phyloP scores from a whole-genome alignment of 2,329 filamentous ascomycete genomes.

The Coniosporium tulheliwenetii region DNA sequence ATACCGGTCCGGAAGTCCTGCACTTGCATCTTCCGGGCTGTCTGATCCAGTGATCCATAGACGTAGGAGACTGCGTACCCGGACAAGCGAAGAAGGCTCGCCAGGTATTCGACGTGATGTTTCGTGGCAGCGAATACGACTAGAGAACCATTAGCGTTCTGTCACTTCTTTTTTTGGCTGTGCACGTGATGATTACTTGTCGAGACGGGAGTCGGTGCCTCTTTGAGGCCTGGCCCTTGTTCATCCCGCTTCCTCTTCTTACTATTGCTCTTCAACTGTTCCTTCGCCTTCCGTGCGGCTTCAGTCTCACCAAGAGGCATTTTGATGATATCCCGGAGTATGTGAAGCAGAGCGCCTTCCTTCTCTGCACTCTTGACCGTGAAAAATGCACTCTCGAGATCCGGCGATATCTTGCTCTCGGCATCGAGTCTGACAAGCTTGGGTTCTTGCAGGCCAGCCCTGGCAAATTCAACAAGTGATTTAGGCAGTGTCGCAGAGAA shows the following conservation, averaged over 20 bases:
- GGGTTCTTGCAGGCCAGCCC: conserved; percentile 84
- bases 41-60: conserved; percentile 89
- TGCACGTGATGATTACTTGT: conserved; percentile 36
- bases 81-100: conserved; percentile 58
- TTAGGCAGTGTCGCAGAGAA: conserved; percentile 94
- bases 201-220: conserved; percentile 73
- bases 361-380: conserved; percentile 84
- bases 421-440: conserved; percentile 80
- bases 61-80: conserved; percentile 88
- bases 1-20: conserved; percentile 74
- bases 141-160: too few species aligned
- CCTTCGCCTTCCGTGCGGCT: conserved; percentile 27
- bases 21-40: conserved; percentile 80
- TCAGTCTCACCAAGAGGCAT: conserved; percentile 58
- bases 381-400: conserved; percentile 92
- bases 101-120: conserved; percentile 91
- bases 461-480: conserved; percentile 87
- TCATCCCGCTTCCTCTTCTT: conserved; percentile 61
- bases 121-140: conserved; percentile 87
- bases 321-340: conserved; percentile 83
- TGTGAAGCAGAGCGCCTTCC: conserved; percentile 77
- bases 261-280: conserved; percentile 28
- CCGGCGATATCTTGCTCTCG: conserved; percentile 89
- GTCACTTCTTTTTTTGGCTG: too few species aligned
- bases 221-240: conserved; percentile 35